Evolutionary conservation across 2,329 filamentous ascomycete species (phyloP).

Genomic region (Diaporthe batatas): DNA sequence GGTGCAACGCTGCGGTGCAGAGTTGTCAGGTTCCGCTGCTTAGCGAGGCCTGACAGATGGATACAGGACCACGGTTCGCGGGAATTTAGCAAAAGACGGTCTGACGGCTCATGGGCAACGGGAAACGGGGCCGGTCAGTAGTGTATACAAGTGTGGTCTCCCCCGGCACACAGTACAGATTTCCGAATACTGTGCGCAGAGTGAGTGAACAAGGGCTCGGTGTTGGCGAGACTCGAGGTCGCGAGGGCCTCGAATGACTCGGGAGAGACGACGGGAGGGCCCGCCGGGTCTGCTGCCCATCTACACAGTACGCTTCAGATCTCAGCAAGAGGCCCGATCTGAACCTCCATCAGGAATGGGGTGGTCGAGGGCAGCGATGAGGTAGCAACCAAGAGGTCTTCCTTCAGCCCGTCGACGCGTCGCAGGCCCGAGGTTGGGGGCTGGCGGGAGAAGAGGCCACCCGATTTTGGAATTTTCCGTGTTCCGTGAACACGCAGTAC

Average conservation of each 20-base stretch:
- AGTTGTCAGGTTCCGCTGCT: constrained; percentile 32
- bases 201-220: constrained; percentile 13
- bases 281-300: constrained; percentile 32
- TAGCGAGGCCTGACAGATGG: constrained; percentile 38
- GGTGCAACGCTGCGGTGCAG: constrained; percentile 35
- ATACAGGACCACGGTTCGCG: constrained; percentile 33
- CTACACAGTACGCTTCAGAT: constrained; percentile 29
- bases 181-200: constrained; percentile 22
- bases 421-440: constrained; percentile 14
- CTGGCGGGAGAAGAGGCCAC: constrained; percentile 31
- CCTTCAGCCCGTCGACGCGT: constrained; percentile 8
- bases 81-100: constrained; percentile 42
- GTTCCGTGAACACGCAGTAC: constrained; percentile 35
- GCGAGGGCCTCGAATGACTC: constrained; percentile 36
- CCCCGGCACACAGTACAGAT: constrained; percentile 9
- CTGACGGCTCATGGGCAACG: constrained; percentile 40
- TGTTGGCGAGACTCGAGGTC: constrained; percentile 24
- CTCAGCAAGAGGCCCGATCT: constrained; percentile 35
- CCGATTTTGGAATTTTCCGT: constrained; percentile 31
- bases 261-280: constrained; percentile 31
- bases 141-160: neutral
- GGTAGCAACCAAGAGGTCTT: neutral
- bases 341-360: constrained; percentile 20
- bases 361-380: constrained; percentile 6
- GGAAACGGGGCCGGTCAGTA: constrained; percentile 37